Conservation (phyloP, 371 early-diverging fungal genomes). For the Apophysomyces variabilis region DNA sequence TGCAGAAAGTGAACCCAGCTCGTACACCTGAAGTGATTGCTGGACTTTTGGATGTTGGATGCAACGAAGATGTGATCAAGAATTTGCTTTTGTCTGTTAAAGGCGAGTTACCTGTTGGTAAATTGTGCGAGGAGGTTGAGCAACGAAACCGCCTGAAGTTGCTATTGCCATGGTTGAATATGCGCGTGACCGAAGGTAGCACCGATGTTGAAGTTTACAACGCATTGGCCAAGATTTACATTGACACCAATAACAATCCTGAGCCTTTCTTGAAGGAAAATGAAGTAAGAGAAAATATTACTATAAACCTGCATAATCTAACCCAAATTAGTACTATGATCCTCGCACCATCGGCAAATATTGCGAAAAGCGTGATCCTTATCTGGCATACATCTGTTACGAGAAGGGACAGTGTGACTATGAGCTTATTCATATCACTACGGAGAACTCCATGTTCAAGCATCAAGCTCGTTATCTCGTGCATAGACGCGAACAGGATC, state of each 20-base stretch:
- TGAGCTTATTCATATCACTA: constrained; percentile 92
- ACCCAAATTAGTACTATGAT: constrained; percentile 69
- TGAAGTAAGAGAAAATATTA: constrained; percentile 42
- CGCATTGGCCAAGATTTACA: constrained; percentile 98
- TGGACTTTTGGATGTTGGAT: constrained; percentile 96
- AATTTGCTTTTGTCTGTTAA: constrained; percentile 81
- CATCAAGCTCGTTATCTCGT: constrained; percentile 97
- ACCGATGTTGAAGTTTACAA: constrained; percentile 92
- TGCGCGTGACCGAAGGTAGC: constrained; percentile 82
- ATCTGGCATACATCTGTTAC: constrained; percentile 94
- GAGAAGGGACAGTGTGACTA: constrained; percentile 93
- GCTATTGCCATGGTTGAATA: constrained; percentile 91
- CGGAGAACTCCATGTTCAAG: constrained; percentile 98
- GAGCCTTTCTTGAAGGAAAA: constrained; percentile 95
- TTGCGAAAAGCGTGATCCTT: constrained; percentile 98
- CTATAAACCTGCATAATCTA: not conserved
- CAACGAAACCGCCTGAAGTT: constrained; percentile 96
- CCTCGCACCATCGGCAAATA: constrained; percentile 92
- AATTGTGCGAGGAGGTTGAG: constrained; percentile 90
- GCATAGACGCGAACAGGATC: constrained; percentile 79
- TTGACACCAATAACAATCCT: constrained; percentile 98
- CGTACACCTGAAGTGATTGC: constrained; percentile 96
- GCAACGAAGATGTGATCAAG: constrained; percentile 94
- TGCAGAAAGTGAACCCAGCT: constrained; percentile 94
- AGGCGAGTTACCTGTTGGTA: constrained; percentile 83